Base-by-base conservation (phyloP, 2,329 filamentous ascomycete genomes). In the Microdochium nivale region DNA sequence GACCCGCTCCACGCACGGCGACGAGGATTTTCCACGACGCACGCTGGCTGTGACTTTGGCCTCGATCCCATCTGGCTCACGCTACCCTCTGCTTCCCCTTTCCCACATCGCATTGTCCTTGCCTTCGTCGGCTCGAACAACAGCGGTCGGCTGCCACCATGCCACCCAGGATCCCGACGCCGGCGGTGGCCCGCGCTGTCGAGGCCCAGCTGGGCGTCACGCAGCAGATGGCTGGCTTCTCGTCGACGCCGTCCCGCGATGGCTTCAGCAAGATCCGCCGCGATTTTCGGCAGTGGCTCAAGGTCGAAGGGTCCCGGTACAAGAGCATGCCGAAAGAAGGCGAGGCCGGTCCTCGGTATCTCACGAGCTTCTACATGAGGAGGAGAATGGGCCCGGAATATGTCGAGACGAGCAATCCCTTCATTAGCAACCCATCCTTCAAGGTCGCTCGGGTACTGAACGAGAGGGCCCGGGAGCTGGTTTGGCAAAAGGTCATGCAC, bases 341-440 rank as follows among this genome's bases (percentile, higher is more conserved):
- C 16, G 46, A 27, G 24, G 24, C 10, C 24, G 46, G 46, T 9
- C 24, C 46, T 9, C 46, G 24, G 10, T 47, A 47, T 24, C 8
- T 10, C 46, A 14, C 24, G 5, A 3, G 3, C n/a, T 9, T 3
- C 7, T 8, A 9, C 7, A 47, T 3, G 24, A 30, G 19, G 19
- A 21, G 19, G 40, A 44, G 5, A 19, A 19, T 10, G 3, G 1
- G 25, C 21, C 27, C 27, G 5, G 13, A 10, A 13, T 32, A 54
- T 51, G 46, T 3, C 3, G 10, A 51, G 11, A 44, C 25, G 54
- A 25, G 13, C 13, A 9, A 27, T 3, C 89, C 88, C 0, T 96
- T 94, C 58, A 90, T 90, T 0, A 65, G 81, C 49, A 96, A 96
- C 66, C 72, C 70, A 3, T 65, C 77, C 24, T 96, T 92, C 69